These are phyloP conservation scores for Cryptosporidium muris DNA, from an alignment of 169 alveolate genomes.

Conservation along the genomic window DNA sequence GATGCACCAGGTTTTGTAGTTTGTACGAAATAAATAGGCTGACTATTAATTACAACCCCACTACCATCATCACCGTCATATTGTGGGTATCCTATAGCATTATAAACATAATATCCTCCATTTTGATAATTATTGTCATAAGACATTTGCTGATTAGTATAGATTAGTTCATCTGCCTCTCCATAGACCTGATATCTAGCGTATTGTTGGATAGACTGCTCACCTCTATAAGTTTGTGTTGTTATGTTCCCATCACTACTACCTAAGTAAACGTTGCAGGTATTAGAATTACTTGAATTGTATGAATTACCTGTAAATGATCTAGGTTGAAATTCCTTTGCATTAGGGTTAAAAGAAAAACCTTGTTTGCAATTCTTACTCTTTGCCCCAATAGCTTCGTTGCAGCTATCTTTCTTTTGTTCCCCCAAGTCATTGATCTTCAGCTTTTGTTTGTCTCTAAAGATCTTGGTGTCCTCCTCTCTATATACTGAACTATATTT, in stretches of 20 bases:
- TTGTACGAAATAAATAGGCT: constrained; percentile 15
- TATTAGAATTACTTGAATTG: neutral
- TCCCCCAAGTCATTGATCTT: neutral
- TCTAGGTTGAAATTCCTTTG: constrained; percentile 66
- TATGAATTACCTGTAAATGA: neutral
- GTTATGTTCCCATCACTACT: neutral
- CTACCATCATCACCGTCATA: neutral
- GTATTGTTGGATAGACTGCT: no score
- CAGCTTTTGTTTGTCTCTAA: neutral
- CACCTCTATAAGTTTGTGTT: neutral
- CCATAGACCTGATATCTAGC: neutral
- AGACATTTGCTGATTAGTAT: neutral
- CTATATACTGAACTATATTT: constrained; percentile 53
- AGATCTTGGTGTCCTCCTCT: neutral
- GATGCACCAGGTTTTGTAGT: neutral
- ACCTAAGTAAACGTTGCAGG: neutral
- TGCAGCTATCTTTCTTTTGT: neutral
- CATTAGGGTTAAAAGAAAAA: constrained; percentile 65
- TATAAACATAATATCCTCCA: neutral
- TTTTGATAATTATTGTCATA: neutral
- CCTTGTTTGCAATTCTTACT: constrained; percentile 6
- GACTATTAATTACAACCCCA: neutral
- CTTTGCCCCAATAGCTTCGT: neutral
- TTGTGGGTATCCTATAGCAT: constrained; percentile 1
- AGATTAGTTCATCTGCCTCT: neutral